Evolutionary conservation across 2,329 filamentous ascomycete genomes (phyloP).

Genomic region (Chaetothyriales sp.): DNA sequence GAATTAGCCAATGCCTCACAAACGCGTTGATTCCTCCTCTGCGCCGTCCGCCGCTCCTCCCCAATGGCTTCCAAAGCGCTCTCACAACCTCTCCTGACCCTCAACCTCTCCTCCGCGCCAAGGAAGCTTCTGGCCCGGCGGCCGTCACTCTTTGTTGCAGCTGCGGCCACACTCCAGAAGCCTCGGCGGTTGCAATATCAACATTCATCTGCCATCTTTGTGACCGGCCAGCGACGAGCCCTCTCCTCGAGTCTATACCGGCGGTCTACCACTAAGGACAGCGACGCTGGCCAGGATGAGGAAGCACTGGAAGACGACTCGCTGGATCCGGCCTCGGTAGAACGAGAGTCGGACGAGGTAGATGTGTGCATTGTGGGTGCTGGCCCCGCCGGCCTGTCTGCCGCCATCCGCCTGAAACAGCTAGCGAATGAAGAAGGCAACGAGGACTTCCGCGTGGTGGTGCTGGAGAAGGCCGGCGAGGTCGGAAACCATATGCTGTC

Average conservation of each 20-base stretch:
- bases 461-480: constrained; percentile 91
- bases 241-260: constrained; percentile 32
- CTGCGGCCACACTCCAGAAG: constrained; percentile 4
- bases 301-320: constrained; percentile 33
- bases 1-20: not conserved
- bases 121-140: constrained; percentile 18
- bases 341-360: constrained; percentile 82
- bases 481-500: constrained; percentile 90
- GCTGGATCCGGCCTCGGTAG: constrained; percentile 53
- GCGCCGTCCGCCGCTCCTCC: not conserved
- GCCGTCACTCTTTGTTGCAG: constrained; percentile 5
- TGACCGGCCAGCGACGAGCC: constrained; percentile 23
- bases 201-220: constrained; percentile 11
- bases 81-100: constrained; percentile 28
- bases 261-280: constrained; percentile 25
- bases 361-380: constrained; percentile 92
- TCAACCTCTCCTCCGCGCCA: constrained; percentile 22
- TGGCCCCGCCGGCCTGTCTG: constrained; percentile 26
- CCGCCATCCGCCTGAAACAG: constrained; percentile 35
- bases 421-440: constrained; percentile 87
- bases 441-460: constrained; percentile 82
- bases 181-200: constrained; percentile 4
- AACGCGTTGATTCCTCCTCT: not conserved
- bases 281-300: not conserved
- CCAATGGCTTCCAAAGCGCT: constrained; percentile 29